phyloP scores from a whole-genome alignment of 352 stramenopile genomes.

The Plasmopara muralis region DNA sequence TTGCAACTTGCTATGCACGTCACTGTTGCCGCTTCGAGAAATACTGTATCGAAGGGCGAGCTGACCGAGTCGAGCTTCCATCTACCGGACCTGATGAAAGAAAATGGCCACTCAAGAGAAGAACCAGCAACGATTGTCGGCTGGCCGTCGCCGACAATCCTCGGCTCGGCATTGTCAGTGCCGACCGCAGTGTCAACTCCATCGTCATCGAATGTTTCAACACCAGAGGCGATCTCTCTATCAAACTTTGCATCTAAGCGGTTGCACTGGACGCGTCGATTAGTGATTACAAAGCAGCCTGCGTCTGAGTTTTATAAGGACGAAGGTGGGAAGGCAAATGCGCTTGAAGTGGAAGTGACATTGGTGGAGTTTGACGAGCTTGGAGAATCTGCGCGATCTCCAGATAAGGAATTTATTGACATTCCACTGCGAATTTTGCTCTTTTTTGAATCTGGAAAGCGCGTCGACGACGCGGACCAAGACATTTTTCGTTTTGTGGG shows the following conservation, averaged over 20 bases:
- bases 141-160: slow-evolving; percentile 21
- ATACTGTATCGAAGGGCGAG: slow-evolving; percentile 14
- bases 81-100: slow-evolving; percentile 13
- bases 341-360: slow-evolving; percentile 70
- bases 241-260: slow-evolving; percentile 24
- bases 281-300: slow-evolving; percentile 84
- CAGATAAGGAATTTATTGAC: slow-evolving; percentile 70
- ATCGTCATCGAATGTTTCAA: slow-evolving; percentile 8
- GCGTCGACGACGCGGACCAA: slow-evolving; percentile 75
- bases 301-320: slow-evolving; percentile 86
- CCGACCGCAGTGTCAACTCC: slow-evolving; percentile 11
- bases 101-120: slow-evolving; percentile 3
- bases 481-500: slow-evolving; percentile 85
- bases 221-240: slow-evolving; percentile 3
- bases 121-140: slow-evolving; percentile 7
- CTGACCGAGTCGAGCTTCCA: slow-evolving; percentile 19
- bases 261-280: slow-evolving; percentile 50
- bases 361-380: slow-evolving; percentile 73
- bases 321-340: slow-evolving; percentile 81
- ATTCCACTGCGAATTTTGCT: slow-evolving; percentile 74
- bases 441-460: slow-evolving; percentile 83
- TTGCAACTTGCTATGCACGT: slow-evolving; percentile 33
- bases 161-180: slow-evolving; percentile 14
- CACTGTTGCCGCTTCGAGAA: slow-evolving; percentile 16
- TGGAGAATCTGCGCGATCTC: slow-evolving; percentile 54